Conservation (phyloP, 2,329 filamentous ascomycete genomes). For the Chaetomium olivaceum region DNA sequence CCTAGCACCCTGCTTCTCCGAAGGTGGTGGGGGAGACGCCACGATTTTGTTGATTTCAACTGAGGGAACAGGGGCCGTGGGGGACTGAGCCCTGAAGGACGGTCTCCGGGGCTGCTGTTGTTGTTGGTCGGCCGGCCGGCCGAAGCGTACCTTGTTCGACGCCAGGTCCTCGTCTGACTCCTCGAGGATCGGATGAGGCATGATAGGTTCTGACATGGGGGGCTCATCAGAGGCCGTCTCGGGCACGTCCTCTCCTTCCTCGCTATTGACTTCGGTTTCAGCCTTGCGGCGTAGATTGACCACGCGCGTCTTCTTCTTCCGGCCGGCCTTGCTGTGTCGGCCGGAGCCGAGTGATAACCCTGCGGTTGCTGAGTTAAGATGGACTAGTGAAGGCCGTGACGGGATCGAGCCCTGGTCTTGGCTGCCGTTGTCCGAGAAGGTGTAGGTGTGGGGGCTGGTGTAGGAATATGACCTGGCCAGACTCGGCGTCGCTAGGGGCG, state of each 20-base stretch:
- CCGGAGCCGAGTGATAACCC: conserved; percentile 65
- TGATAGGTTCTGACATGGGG: conserved; percentile 62
- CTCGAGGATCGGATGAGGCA: conserved; percentile 44
- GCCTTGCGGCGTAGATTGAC: conserved; percentile 73
- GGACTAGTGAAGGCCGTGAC: conserved; percentile 68
- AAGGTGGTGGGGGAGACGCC: conserved; percentile 6
- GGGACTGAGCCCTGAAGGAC: conserved; percentile 39
- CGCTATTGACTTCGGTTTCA: conserved; percentile 28
- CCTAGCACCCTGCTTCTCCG: conserved; percentile 17
- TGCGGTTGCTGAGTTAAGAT: conserved; percentile 59
- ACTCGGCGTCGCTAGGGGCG: conserved; percentile 51
- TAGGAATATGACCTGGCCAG: conserved; percentile 66
- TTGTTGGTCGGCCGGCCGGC: conserved; percentile 36
- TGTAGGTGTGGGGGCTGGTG: conserved; percentile 63
- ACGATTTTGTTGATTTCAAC: conserved; percentile 24
- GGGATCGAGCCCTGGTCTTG: conserved; percentile 61
- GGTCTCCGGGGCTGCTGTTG: conserved; percentile 36
- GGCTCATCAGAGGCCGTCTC: conserved; percentile 57
- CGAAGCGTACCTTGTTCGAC: conserved; percentile 47
- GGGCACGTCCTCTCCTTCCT: conserved; percentile 50
- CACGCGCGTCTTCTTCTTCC: conserved; percentile 81
- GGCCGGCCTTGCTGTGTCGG: conserved; percentile 59
- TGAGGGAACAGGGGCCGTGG: conserved; percentile 28
- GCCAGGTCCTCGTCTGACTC: conserved; percentile 58
- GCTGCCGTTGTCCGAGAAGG: conserved; percentile 71